Conservation (phyloP, 768 basidiomycete species). For the Cyclocybe aegerita region DNA sequence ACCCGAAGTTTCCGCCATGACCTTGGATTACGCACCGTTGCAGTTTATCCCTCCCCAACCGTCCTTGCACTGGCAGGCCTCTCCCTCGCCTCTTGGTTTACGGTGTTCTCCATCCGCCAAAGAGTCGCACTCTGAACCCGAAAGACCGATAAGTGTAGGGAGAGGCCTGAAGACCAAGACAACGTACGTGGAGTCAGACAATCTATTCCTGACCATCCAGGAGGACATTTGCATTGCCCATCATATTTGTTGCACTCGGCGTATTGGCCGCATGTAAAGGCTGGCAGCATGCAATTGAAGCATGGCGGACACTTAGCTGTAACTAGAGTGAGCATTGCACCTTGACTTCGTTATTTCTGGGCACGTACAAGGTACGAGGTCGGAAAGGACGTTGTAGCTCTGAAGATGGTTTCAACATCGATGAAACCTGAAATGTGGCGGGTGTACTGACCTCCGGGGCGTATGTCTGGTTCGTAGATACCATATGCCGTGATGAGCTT, state of each 20-base stretch:
- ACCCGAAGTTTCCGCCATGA: neutral
- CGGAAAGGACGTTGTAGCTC: slow-evolving; percentile 15
- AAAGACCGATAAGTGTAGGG: slow-evolving; percentile 4
- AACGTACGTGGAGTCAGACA: slow-evolving; percentile 87
- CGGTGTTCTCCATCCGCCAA: slow-evolving; percentile 88
- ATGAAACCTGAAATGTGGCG: neutral
- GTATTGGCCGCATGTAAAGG: slow-evolving; percentile 90
- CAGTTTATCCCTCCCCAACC: slow-evolving; percentile 98
- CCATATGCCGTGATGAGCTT: slow-evolving; percentile 16
- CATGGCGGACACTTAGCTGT: slow-evolving; percentile 80
- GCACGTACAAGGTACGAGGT: slow-evolving; percentile 16
- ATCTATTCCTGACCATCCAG: slow-evolving; percentile 97
- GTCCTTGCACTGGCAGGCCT: slow-evolving; percentile 85
- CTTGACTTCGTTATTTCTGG: neutral
- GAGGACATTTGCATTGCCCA: slow-evolving; percentile 94
- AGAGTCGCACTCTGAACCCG: slow-evolving; percentile 81
- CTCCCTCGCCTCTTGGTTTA: slow-evolving; percentile 71
- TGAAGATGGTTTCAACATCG: slow-evolving; percentile 2
- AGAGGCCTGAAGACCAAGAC: neutral
- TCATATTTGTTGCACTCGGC: slow-evolving; percentile 89
- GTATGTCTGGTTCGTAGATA: slow-evolving; percentile 18
- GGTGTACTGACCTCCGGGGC: slow-evolving; percentile 5
- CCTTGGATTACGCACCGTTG: slow-evolving; percentile 64
- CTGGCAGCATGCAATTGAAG: slow-evolving; percentile 94
- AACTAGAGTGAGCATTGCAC: neutral